Conservation (phyloP, 768 basidiomycete genomes). For the Russula lepida region DNA sequence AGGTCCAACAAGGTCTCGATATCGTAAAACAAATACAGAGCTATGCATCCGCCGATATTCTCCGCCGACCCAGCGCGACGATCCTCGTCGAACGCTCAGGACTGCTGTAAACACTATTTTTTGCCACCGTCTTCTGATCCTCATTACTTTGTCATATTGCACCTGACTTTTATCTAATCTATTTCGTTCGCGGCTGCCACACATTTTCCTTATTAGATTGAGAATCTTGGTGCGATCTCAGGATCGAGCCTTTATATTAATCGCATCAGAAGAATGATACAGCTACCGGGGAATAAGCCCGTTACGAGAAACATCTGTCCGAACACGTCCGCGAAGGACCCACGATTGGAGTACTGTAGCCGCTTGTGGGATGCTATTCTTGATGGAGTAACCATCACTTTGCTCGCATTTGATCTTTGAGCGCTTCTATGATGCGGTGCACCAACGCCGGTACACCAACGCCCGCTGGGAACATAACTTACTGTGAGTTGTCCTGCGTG, state of each 20-base stretch:
- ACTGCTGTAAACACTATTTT: conserved; percentile 8
- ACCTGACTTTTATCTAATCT: conserved; percentile 10
- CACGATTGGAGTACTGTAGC: not conserved
- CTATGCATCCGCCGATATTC: conserved; percentile 16
- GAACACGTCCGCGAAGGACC: not conserved
- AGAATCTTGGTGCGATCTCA: not conserved
- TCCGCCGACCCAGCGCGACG: conserved; percentile 18
- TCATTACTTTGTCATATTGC: not conserved
- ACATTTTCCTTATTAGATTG: conserved; percentile 2
- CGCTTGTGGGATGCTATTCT: not conserved
- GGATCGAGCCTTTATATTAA: not conserved
- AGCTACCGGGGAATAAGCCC: not conserved
- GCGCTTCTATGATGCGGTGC: not conserved
- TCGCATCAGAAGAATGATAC: not conserved
- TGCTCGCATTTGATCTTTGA: not conserved
- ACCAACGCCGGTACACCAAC: not conserved
- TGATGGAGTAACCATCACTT: not conserved
- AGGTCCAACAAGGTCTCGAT: conserved; percentile 55
- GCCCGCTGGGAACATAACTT: not conserved
- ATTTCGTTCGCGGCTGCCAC: not conserved
- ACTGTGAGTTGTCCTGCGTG: too few species aligned
- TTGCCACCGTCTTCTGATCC: not conserved
- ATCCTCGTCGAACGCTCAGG: conserved; percentile 19
- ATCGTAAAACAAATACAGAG: conserved; percentile 54
- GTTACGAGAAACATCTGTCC: not conserved